phyloP scores from a whole-genome alignment of 2,329 filamentous ascomycete genomes.

The Aspergillus tamarii region DNA sequence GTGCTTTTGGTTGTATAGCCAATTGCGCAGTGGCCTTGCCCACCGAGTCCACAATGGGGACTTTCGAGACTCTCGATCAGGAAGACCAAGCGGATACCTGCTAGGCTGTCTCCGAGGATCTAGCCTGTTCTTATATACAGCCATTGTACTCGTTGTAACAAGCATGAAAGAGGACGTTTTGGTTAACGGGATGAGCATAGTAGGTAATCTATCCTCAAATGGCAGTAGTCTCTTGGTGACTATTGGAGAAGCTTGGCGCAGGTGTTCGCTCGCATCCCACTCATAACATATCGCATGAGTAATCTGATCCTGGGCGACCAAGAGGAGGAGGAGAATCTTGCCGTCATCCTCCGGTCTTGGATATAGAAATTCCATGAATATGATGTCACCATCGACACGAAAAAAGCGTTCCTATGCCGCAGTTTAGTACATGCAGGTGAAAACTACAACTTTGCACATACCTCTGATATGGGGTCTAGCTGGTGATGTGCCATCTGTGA shows the following conservation, averaged over 20 bases:
- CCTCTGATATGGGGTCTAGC: slow-evolving; percentile 63
- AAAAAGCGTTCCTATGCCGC: slow-evolving; percentile 50
- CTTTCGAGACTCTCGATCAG: slow-evolving; percentile 28
- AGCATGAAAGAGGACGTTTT: slow-evolving; percentile 72
- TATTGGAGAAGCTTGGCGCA: slow-evolving; percentile 32
- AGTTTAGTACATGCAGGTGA: background rate
- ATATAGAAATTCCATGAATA: slow-evolving; percentile 84
- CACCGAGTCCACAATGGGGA: slow-evolving; percentile 78
- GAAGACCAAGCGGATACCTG: slow-evolving; percentile 34
- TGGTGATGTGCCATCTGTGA: slow-evolving; percentile 52
- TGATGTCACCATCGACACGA: slow-evolving; percentile 70
- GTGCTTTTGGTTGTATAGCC: slow-evolving; percentile 62
- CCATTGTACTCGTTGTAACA: slow-evolving; percentile 63
- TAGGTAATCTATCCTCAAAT: slow-evolving; percentile 58
- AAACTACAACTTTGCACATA: slow-evolving; percentile 33
- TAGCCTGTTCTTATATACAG: slow-evolving; percentile 49
- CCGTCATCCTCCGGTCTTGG: slow-evolving; percentile 68
- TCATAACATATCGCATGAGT: slow-evolving; percentile 56
- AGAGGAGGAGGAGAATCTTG: slow-evolving; percentile 75
- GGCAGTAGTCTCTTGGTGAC: slow-evolving; percentile 35
- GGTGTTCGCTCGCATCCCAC: slow-evolving; percentile 52
- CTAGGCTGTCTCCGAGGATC: slow-evolving; percentile 28
- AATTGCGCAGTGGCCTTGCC: slow-evolving; percentile 74
- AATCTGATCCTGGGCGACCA: slow-evolving; percentile 50
- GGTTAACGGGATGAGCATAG: slow-evolving; percentile 72